Evolutionary conservation across 192 early-diverging fungal genomes (phyloP).

Genomic region (Oehlia diaphana): DNA sequence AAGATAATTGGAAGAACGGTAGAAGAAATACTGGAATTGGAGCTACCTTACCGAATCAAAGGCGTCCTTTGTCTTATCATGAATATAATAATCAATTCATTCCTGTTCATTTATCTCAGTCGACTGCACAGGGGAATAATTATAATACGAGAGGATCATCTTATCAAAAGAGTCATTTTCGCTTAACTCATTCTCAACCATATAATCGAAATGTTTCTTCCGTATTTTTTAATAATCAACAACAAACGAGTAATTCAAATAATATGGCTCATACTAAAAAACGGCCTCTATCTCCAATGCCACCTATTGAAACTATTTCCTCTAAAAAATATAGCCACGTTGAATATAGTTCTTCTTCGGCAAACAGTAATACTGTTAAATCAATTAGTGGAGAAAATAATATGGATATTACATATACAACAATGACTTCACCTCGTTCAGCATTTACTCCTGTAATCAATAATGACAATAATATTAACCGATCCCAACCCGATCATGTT

Average conservation of each 20-base stretch:
- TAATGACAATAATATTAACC: not conserved
- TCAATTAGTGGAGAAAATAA: not conserved
- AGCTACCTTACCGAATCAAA: not conserved
- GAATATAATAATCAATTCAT: not conserved
- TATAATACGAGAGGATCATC: too few relatives aligned
- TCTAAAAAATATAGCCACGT: not conserved
- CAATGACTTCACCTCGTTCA: not conserved
- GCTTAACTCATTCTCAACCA: not conserved
- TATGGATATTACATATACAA: not conserved
- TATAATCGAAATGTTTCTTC: not conserved
- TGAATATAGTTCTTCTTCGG: not conserved
- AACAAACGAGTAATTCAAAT: not conserved
- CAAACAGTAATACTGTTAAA: not conserved
- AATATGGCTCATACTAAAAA: not conserved
- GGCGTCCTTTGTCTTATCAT: not conserved
- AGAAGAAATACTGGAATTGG: not conserved
- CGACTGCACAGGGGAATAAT: too few relatives aligned
- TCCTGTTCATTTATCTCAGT: not conserved
- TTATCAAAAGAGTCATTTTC: too few relatives aligned
- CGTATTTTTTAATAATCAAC: not conserved
- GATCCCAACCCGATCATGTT: not conserved
- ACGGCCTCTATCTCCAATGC: conserved; percentile 17
- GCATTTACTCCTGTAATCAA: not conserved
- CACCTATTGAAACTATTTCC: not conserved
- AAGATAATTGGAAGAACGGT: not conserved